A percentile compares a stretch with the other conserved stretches of the same genome.
These are phyloP conservation scores for Circinella minor DNA, from an alignment of 371 early-diverging fungal genomes.

Conservation along the genomic window DNA sequence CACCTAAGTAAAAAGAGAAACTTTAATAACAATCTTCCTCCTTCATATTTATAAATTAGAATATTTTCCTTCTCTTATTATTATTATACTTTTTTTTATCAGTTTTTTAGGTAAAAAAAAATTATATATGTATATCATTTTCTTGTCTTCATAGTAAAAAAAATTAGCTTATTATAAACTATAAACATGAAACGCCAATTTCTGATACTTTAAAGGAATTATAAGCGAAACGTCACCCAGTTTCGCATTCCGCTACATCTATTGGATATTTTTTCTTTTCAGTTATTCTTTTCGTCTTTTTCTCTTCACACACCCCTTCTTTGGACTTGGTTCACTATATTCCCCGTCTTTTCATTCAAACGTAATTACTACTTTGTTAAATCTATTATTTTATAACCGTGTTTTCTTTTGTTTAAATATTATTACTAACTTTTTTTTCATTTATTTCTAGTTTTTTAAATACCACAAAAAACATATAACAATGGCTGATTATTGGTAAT, in stretches of 20 bases:
- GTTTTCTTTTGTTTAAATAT: neutral
- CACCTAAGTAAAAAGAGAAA: neutral
- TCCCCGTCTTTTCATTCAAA: constrained; percentile 5
- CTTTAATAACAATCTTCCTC: too few relatives aligned
- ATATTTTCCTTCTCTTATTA: too few relatives aligned
- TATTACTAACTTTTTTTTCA: neutral
- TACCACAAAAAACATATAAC: constrained; percentile 10
- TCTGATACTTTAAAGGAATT: neutral
- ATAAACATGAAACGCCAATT: constrained; percentile 6
- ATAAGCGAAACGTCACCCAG: constrained; percentile 5
- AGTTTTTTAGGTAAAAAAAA: too few relatives aligned
- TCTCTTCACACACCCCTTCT: neutral
- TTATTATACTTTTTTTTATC: too few relatives aligned
- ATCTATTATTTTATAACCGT: neutral
- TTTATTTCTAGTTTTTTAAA: neutral
- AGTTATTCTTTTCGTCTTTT: neutral
- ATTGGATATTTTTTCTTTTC: neutral
- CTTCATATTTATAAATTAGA: too few relatives aligned
- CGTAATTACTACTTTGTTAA: neutral
- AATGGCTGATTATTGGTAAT: constrained; percentile 28
- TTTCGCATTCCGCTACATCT: constrained; percentile 3
- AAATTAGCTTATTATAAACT: neutral
- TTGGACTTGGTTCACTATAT: constrained; percentile 9
- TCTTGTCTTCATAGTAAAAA: too few relatives aligned
- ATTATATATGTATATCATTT: neutral